A percentile compares a stretch with the other conserved stretches of the same genome.
Conservation (phyloP, 352 stramenopile genomes). For the Phytophthora ohioensis region DNA sequence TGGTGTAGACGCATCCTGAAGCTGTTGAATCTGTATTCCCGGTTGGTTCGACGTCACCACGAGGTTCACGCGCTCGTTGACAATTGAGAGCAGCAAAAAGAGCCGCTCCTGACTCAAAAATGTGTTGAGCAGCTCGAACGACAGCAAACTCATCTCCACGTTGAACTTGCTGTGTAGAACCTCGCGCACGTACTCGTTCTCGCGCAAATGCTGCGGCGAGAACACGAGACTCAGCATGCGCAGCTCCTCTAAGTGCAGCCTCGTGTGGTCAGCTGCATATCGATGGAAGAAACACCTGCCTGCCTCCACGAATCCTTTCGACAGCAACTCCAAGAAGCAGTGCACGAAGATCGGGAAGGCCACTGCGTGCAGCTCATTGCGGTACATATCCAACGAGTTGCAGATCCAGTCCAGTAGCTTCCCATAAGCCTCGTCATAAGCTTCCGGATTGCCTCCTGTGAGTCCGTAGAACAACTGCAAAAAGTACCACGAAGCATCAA, state of each 20-base stretch:
- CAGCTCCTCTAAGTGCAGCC: slow-evolving; percentile 77
- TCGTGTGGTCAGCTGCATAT: slow-evolving; percentile 69
- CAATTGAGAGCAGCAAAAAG: slow-evolving; percentile 77
- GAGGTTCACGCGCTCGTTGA: slow-evolving; percentile 84
- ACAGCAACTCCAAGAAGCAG: slow-evolving; percentile 82
- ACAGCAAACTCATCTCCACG: slow-evolving; percentile 82
- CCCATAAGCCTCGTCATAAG: slow-evolving; percentile 76
- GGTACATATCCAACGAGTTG: slow-evolving; percentile 90
- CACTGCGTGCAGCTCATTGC: slow-evolving; percentile 83
- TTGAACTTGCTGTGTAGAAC: slow-evolving; percentile 88
- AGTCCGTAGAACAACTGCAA: slow-evolving; percentile 80
- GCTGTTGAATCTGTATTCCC: slow-evolving; percentile 68
- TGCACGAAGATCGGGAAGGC: slow-evolving; percentile 86
- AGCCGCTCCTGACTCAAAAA: slow-evolving; percentile 84
- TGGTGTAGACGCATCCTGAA: slow-evolving; percentile 52
- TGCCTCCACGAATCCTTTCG: slow-evolving; percentile 62
- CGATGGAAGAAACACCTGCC: slow-evolving; percentile 68
- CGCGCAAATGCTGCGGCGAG: slow-evolving; percentile 62
- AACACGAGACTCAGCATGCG: slow-evolving; percentile 72
- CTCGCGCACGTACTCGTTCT: slow-evolving; percentile 83
- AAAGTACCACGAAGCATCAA: slow-evolving; percentile 17
- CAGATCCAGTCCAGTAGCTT: slow-evolving; percentile 85
- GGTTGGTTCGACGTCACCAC: slow-evolving; percentile 79
- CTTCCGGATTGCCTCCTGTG: slow-evolving; percentile 57
- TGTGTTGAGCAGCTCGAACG: slow-evolving; percentile 83